These are phyloP conservation scores for Penicillium turbatum DNA, from an alignment of 495 filamentous ascomycete species.

Conservation along the genomic window DNA sequence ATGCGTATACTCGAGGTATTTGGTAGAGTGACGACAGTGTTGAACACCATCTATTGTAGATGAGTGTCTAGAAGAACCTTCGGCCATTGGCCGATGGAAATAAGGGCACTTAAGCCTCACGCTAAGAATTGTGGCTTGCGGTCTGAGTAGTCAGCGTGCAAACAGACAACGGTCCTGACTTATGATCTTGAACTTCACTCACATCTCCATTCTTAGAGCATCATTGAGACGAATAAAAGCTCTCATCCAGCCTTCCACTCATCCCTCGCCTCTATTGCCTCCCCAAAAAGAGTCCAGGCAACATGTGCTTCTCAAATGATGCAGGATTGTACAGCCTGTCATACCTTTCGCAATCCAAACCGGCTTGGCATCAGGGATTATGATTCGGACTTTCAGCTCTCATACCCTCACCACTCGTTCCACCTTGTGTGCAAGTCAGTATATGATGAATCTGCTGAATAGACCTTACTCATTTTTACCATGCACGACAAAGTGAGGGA, in stretches of 20 bases:
- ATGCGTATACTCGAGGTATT: not conserved
- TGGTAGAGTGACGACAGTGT: not conserved
- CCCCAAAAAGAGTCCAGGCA: not conserved
- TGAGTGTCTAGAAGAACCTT: not conserved
- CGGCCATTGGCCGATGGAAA: not conserved
- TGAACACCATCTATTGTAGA: not conserved
- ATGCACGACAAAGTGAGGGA: not conserved
- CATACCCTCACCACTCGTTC: not conserved
- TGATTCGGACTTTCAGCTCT: constrained; percentile 1
- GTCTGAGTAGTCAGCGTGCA: not conserved
- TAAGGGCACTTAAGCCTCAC: not conserved
- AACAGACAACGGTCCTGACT: too few species aligned
- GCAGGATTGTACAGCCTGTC: not conserved
- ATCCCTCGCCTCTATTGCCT: too few species aligned
- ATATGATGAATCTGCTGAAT: not conserved
- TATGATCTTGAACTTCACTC: too few species aligned
- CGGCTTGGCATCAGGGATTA: constrained; percentile 3
- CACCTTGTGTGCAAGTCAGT: not conserved
- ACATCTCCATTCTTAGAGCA: not conserved
- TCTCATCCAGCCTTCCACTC: too few species aligned
- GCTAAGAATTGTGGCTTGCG: not conserved
- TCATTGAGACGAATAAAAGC: too few species aligned
- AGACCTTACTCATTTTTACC: not conserved
- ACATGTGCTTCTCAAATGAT: not conserved
- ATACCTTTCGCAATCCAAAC: constrained; percentile 2